A percentile compares a stretch with the other conserved stretches of the same genome.
phyloP scores from a whole-genome alignment of 179 eudicot species.

The Drosera spatulata region DNA sequence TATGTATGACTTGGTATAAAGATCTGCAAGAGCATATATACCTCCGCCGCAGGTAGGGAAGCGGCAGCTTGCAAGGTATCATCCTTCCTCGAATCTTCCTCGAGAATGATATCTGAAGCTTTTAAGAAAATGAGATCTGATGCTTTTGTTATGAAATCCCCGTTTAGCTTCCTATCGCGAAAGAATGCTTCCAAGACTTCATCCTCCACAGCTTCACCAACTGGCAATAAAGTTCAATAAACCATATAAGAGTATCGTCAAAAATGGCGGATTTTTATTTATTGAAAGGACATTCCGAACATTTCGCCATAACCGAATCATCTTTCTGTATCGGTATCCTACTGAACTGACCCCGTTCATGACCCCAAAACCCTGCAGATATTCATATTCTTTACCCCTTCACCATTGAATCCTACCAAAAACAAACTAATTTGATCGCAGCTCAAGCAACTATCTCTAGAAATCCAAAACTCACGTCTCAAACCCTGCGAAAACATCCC shows the following conservation, averaged over 20 bases:
- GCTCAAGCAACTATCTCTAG: too few species aligned
- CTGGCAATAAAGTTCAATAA: constrained; percentile 24
- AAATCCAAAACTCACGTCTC: too few species aligned
- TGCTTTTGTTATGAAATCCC: constrained; percentile 58
- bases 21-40: constrained; percentile 9
- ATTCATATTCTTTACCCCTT: too few species aligned
- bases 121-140: too few species aligned
- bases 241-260: constrained; percentile 1
- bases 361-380: too few species aligned
- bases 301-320: too few species aligned
- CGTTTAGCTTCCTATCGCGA: constrained; percentile 63
- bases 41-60: constrained; percentile 33
- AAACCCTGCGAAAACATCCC: too few species aligned
- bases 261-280: background rate
- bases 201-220: constrained; percentile 41
- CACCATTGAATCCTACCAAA: too few species aligned
- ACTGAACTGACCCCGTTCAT: too few species aligned
- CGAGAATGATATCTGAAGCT: constrained; percentile 48
- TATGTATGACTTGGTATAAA: background rate
- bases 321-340: too few species aligned
- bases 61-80: constrained; percentile 16
- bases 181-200: constrained; percentile 56
- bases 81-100: constrained; percentile 18
- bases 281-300: too few species aligned
- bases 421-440: too few species aligned